Base-by-base conservation (phyloP, 805 yeast species). In the Yarrowia keelungensis region DNA sequence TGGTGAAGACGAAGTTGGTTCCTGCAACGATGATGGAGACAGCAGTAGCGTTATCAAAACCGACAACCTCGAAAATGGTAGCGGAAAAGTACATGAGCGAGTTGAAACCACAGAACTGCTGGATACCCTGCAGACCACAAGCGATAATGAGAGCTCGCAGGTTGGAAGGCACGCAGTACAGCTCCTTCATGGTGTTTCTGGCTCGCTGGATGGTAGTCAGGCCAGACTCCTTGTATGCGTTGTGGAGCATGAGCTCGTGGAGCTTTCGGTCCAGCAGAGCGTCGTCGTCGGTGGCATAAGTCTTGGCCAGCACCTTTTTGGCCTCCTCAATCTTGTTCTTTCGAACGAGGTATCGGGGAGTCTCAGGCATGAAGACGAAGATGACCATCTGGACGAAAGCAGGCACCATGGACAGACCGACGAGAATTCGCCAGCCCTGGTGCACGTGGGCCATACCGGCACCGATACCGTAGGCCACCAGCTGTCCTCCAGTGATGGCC, bases 91-190 rank as follows among this genome's bases (percentile, higher is more conserved):
- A 94, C 97, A 94, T 91, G 74, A 94, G 84, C 8, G 98, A 91
- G 80, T 94, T 95, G 86, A 94, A 94, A 72, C 98, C 98, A 16
- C 97, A 90, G 74, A 94, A 92, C 80, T 94, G 99, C 81, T 94
- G 98, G 75, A 95, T 89, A 69, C 97, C 97, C 80, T 95, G 98
- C 72, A 94, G 81, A 42, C 96, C 97, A 82, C 97, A 92, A 11
- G 94, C 95, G 75, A 94, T 87, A 42, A 93, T 81, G 71, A 95
- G 84, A 7, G 97, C 98, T 75, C 98, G 87, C 70, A 91, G 86
- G 78, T 94, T 93, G 0, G 96, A 73, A 7, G 81, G 80, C 1
- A 72, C 71, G 3, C 71, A 49, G 69, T 79, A 78, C n/a, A 79
- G 74, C 65, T 76, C 78, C 61, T 70, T 72, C 19, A 78, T 69